Base-by-base conservation (phyloP, 2,329 filamentous ascomycete genomes). In the Aspergillus brasiliensis region DNA sequence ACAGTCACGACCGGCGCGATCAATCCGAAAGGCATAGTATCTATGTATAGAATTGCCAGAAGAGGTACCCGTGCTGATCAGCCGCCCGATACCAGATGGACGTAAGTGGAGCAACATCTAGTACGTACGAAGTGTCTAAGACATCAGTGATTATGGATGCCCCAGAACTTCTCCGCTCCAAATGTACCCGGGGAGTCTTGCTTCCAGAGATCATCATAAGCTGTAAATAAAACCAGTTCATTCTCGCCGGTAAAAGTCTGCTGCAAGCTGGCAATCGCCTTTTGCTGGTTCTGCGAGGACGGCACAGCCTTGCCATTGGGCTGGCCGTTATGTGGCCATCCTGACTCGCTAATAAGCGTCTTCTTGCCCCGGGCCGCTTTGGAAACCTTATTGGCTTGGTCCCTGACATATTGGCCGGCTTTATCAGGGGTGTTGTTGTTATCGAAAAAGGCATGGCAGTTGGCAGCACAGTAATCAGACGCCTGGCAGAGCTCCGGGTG, bases 371-470 rank as follows among this genome's bases (percentile, higher is more conserved):
- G 85, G 3, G 78, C 79, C 3, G 70, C 68, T 6, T 74, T 66
- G 17, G 78, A 78, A 60, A 88, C 78, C 6, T 67, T 73, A 27
- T 78, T 70, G 6, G 80, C 83, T 63, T 88, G 86, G 25, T 80
- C 78, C 40, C 80, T 74, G 40, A 92, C 84, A 75, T 91, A 96
- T 0, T 73, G 67, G 3, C 92, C 92, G 2, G 91, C 87, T 31
- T 85, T 75, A 0, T 79, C 75, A 1, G 91, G 84, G 2, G 75
- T 73, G 25, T 84, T 84, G 49, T 84, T 85, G 3, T 81, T 76
- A 67, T 96, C 90, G 75, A 95, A 96, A 83, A 92, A 96, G 11
- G 91, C 85, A 75, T 96, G 92, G 65, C 87, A 86, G 77, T 97
- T 96, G 72, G 89, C 85, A 15, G 91, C 90, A 69, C 88, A 91